Percentiles rank a stretch among this genome's conserved stretches.
Conservation (phyloP, 1,284 basidiomycete genomes). For the Ustilago sp. region DNA sequence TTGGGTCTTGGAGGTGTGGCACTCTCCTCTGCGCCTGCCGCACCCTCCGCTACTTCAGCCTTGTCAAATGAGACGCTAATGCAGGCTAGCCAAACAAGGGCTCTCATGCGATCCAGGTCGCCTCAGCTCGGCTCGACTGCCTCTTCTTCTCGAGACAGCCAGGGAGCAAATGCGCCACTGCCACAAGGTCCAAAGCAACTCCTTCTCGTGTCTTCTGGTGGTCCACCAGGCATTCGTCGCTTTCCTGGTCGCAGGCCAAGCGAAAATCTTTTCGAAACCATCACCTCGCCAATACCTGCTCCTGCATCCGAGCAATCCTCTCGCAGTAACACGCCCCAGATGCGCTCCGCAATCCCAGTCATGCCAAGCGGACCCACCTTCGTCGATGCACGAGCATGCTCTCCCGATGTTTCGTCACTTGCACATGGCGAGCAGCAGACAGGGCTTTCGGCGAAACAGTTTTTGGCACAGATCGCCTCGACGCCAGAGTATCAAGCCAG, state of each 20-base stretch:
- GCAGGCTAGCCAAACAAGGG: slow-evolving; percentile 10
- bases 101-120: slow-evolving; percentile 16
- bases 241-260: slow-evolving; percentile 35
- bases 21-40: slow-evolving; percentile 10
- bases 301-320: slow-evolving; percentile 17
- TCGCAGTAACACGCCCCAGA: slow-evolving; percentile 34
- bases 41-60: not conserved
- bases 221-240: slow-evolving; percentile 29
- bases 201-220: slow-evolving; percentile 34
- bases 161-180: not conserved
- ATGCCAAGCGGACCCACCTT: slow-evolving; percentile 46
- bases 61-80: slow-evolving; percentile 14
- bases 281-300: slow-evolving; percentile 11
- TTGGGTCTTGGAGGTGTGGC: slow-evolving; percentile 29
- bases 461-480: slow-evolving; percentile 40
- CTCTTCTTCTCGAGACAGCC: slow-evolving; percentile 7
- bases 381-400: slow-evolving; percentile 11
- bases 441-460: slow-evolving; percentile 36
- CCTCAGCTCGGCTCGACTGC: slow-evolving; percentile 12
- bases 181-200: slow-evolving; percentile 40
- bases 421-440: not conserved
- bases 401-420: slow-evolving; percentile 19
- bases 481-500: slow-evolving; percentile 46
- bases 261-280: slow-evolving; percentile 25
- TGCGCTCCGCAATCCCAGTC: slow-evolving; percentile 44